Percentiles rank a stretch among this genome's conserved stretches.
Evolutionary conservation across 805 yeast species (phyloP).

Genomic region (Pichia nanzhaoensis): DNA sequence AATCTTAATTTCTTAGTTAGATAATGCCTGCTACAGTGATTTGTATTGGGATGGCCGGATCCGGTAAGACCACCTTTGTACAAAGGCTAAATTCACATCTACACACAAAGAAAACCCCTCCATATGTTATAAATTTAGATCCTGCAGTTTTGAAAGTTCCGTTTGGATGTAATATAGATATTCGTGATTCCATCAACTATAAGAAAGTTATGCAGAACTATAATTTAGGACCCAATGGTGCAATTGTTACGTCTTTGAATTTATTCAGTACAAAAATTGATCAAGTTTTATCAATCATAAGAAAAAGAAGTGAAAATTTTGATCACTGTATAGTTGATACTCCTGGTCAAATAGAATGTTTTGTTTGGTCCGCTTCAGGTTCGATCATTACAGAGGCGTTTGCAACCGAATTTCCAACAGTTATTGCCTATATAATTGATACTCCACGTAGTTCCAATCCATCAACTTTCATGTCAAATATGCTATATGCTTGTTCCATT

Average conservation of each 20-base stretch:
- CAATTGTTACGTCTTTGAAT: slow-evolving; percentile 91
- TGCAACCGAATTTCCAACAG: slow-evolving; percentile 93
- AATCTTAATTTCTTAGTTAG: too few species aligned
- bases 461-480: slow-evolving; percentile 94
- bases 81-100: slow-evolving; percentile 88
- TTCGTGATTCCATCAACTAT: slow-evolving; percentile 92
- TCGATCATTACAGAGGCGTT: slow-evolving; percentile 93
- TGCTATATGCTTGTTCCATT: slow-evolving; percentile 97
- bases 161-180: slow-evolving; percentile 89
- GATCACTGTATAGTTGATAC: slow-evolving; percentile 85
- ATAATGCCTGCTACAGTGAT: slow-evolving; percentile 30
- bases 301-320: slow-evolving; percentile 56
- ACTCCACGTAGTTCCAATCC: slow-evolving; percentile 94
- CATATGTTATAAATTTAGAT: slow-evolving; percentile 90
- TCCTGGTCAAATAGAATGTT: slow-evolving; percentile 98
- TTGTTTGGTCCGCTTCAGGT: slow-evolving; percentile 98
- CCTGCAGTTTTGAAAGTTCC: slow-evolving; percentile 97
- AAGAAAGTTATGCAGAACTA: slow-evolving; percentile 95
- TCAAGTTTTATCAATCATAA: slow-evolving; percentile 82
- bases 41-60: slow-evolving; percentile 46
- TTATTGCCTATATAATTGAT: slow-evolving; percentile 91
- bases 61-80: slow-evolving; percentile 97
- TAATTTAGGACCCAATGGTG: slow-evolving; percentile 95
- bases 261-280: slow-evolving; percentile 92
- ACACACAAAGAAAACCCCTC: slow-evolving; percentile 64